A percentile compares a stretch with the other conserved stretches of the same genome.
phyloP scores from a whole-genome alignment of 2,329 filamentous ascomycete species.

The Botrytis elliptica region DNA sequence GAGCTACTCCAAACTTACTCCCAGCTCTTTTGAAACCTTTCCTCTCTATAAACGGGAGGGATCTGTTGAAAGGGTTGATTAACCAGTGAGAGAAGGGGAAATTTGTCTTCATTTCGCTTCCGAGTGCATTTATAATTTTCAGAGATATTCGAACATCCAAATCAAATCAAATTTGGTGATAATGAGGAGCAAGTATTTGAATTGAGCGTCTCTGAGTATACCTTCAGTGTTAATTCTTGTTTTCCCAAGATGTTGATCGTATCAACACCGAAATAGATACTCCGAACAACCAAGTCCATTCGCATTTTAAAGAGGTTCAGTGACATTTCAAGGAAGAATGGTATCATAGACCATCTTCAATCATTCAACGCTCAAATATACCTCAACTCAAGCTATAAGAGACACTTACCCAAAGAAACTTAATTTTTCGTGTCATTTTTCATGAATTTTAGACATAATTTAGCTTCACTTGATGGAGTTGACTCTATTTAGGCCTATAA shows the following conservation, averaged over 20 bases:
- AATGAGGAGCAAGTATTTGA: fast-evolving
- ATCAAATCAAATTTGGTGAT: not conserved
- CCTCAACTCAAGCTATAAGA: not conserved
- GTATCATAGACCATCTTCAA: not conserved
- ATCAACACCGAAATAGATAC: not conserved
- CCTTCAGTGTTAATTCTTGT: not conserved
- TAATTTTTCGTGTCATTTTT: not conserved
- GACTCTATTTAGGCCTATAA: no score
- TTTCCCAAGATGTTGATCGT: fast-evolving
- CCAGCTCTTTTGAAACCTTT: not conserved
- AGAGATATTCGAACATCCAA: not conserved
- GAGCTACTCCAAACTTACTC: not conserved
- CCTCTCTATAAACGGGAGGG: not conserved
- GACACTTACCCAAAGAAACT: not conserved
- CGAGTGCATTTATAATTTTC: not conserved
- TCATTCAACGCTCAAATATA: not conserved
- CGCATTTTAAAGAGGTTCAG: fast-evolving
- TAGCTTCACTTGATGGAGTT: no score
- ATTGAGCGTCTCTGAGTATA: not conserved
- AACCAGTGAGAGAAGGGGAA: no score
- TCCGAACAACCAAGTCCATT: not conserved
- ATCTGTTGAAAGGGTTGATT: fast-evolving
- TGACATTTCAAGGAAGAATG: fast-evolving
- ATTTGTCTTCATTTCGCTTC: not conserved
- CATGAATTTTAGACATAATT: not conserved